Evolutionary conservation across 352 stramenopile genomes (phyloP), one percentile per base, ranked within the genome.

Genomic region (Phytopythium montanum): DNA sequence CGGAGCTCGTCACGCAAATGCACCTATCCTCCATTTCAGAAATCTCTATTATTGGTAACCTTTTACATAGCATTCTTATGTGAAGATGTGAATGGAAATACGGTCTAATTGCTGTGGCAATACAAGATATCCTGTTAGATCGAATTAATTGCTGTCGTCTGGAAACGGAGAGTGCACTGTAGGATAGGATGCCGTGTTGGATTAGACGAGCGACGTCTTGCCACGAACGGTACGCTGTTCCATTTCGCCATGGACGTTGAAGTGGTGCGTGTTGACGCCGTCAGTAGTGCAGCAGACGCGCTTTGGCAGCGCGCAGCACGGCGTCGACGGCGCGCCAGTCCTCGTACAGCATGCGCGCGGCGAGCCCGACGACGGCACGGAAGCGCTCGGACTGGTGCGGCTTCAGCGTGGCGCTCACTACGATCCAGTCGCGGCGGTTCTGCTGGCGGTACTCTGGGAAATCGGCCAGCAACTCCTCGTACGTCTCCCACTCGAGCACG

Each of bases 341-440:
- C 39, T 66, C 73, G 21, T 62, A 75, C 52, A 87, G 72, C 80
- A 88, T 90, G 60, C 68, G 69, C 0, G 80, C 72, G 23, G 87
- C 80, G 31, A 90, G 76, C 59, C 82, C 64, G 55, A 90, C 79
- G 50, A 88, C 81, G 58, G 78, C 82, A 34, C 76, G 80, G 64
- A 90, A 90, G 42, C 80, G 76, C n/a, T 41, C 12, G 12, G 76
- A 81, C 65, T 88, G 78, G 49, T 70, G 72, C 0, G 66, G 72
- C 55, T 75, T 73, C 3, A 90, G 56, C 41, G 85, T 75, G 3
- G 80, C 87, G 72, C 78, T 88, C 59, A 87, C 74, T 42, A 90
- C 63, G 45, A 89, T 76, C 84, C 84, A 93, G 54, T 88, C 83
- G 21, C 80, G 78, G 2, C 81, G 76, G 62, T 90, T 93, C 53